Conservation (phyloP, 768 basidiomycete species). For the Ramaria rubella region DNA sequence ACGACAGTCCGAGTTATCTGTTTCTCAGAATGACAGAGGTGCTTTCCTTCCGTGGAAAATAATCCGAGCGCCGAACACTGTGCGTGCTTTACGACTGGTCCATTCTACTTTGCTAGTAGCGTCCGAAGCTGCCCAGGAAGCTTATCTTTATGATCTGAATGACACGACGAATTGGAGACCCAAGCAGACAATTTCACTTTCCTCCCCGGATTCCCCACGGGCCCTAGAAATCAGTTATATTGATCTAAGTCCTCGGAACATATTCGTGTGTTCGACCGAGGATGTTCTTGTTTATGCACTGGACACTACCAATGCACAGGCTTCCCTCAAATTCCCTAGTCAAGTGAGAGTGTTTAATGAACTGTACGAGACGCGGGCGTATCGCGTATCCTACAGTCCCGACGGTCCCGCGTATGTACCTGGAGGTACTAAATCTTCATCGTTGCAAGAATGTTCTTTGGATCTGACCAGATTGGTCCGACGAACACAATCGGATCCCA, state of each 20-base stretch:
- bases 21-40: conserved; percentile 2
- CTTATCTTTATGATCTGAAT: conserved; percentile 64
- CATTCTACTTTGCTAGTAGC: conserved; percentile 59
- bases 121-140: conserved; percentile 26
- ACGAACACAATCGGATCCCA: neutral
- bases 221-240: conserved; percentile 50
- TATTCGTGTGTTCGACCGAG: conserved; percentile 49
- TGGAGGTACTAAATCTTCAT: neutral
- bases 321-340: conserved; percentile 37
- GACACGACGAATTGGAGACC: conserved; percentile 40
- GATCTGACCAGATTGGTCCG: neutral
- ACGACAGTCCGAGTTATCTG: conserved; percentile 3
- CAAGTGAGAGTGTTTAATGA: conserved; percentile 28
- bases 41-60: conserved; percentile 56
- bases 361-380: neutral
- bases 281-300: conserved; percentile 43
- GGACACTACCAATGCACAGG: neutral
- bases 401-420: neutral
- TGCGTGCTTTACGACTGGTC: conserved; percentile 56
- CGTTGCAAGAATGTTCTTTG: neutral
- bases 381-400: neutral
- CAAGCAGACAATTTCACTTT: conserved; percentile 38
- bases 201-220: conserved; percentile 16
- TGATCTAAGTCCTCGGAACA: conserved; percentile 51
- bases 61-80: conserved; percentile 38